Conservation (phyloP, 805 yeast species). For the Saccharomycopsis babjevae region DNA sequence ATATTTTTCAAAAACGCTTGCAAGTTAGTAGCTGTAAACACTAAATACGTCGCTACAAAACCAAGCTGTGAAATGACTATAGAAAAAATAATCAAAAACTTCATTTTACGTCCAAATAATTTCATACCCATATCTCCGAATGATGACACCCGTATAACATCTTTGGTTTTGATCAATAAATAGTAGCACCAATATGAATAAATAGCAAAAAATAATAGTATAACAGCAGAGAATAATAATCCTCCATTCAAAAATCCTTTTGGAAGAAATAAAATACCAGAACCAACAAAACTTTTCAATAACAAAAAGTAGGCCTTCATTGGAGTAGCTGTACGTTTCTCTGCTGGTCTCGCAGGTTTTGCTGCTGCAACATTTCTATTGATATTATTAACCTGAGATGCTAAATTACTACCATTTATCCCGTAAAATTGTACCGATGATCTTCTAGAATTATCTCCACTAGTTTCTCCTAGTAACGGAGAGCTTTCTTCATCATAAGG, state of each 20-base stretch:
- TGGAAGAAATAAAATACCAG: slow-evolving; percentile 65
- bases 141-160: slow-evolving; percentile 53
- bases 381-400: slow-evolving; percentile 4
- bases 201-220: slow-evolving; percentile 50
- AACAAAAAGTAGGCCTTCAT: slow-evolving; percentile 60
- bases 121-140: slow-evolving; percentile 66
- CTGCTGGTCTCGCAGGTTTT: slow-evolving; percentile 22
- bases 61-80: slow-evolving; percentile 68
- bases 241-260: slow-evolving; percentile 70
- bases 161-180: slow-evolving; percentile 50
- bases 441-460: slow-evolving; percentile 3
- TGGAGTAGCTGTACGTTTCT: slow-evolving; percentile 62
- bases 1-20: slow-evolving; percentile 50
- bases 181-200: slow-evolving; percentile 74
- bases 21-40: slow-evolving; percentile 65
- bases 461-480: slow-evolving; percentile 19
- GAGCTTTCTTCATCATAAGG: slow-evolving; percentile 21
- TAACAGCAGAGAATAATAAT: slow-evolving; percentile 41
- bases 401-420: slow-evolving; percentile 1
- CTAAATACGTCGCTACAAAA: slow-evolving; percentile 71
- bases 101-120: slow-evolving; percentile 58
- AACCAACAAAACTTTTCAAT: slow-evolving; percentile 67
- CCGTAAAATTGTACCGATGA: slow-evolving; percentile 6
- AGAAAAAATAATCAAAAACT: slow-evolving; percentile 49
- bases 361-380: neutral